Evolutionary conservation across 2,329 filamentous ascomycete species (phyloP).

Genomic region (Aspergillus pseudonomiae): DNA sequence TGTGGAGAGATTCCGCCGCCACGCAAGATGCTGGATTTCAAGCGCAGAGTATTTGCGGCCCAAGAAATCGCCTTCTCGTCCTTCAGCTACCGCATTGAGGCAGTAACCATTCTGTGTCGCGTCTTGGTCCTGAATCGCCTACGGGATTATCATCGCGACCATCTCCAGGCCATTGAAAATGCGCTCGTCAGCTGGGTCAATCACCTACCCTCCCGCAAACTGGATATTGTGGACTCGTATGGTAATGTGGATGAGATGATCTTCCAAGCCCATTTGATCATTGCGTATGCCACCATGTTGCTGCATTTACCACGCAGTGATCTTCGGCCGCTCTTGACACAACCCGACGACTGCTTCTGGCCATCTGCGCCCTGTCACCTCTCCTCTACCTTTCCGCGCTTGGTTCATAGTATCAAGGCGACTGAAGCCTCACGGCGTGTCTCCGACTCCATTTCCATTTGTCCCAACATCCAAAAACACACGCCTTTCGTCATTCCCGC

Average conservation of each 20-base stretch:
- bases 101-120: slow-evolving; percentile 73
- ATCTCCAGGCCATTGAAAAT: slow-evolving; percentile 61
- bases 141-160: slow-evolving; percentile 50
- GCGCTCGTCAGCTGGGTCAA: slow-evolving; percentile 72
- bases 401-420: slow-evolving; percentile 39
- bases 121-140: slow-evolving; percentile 58
- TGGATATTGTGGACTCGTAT: slow-evolving; percentile 67
- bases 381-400: slow-evolving; percentile 36
- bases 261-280: slow-evolving; percentile 43
- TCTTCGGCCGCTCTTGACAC: slow-evolving; percentile 45
- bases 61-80: slow-evolving; percentile 76
- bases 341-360: slow-evolving; percentile 30
- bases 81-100: slow-evolving; percentile 80
- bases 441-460: slow-evolving; percentile 36
- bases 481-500: slow-evolving; percentile 36
- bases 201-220: slow-evolving; percentile 72
- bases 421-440: slow-evolving; percentile 38
- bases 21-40: slow-evolving; percentile 55
- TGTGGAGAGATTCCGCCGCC: slow-evolving; percentile 60
- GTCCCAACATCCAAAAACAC: slow-evolving; percentile 35
- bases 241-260: slow-evolving; percentile 71
- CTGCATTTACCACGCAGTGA: slow-evolving; percentile 78
- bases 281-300: slow-evolving; percentile 61
- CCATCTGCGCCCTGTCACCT: slow-evolving; percentile 29
- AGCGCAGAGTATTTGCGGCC: slow-evolving; percentile 67